These are phyloP conservation scores for Xylariaceae sp. DNA, from an alignment of 2,329 filamentous ascomycete genomes.

Conservation along the genomic window DNA sequence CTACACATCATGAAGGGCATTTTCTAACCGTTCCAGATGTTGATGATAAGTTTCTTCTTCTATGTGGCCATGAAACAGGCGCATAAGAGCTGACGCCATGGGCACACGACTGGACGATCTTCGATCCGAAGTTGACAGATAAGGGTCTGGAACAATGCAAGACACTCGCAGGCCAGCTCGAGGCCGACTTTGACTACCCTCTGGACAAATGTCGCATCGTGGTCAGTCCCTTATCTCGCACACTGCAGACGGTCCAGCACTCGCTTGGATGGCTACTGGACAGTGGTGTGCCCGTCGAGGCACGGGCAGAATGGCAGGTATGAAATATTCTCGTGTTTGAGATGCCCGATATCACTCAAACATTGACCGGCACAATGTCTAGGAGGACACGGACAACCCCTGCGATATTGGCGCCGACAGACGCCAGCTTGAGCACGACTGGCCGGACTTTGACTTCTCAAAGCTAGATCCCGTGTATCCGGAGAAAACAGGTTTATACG, in stretches of 20 bases:
- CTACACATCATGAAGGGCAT: neutral
- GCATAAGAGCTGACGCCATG: slow-evolving; percentile 22
- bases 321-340: neutral
- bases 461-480: slow-evolving; percentile 31
- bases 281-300: slow-evolving; percentile 27
- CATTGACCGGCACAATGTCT: slow-evolving; percentile 5
- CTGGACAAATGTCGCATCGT: slow-evolving; percentile 28
- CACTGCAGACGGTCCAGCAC: slow-evolving; percentile 29
- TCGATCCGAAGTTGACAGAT: slow-evolving; percentile 29
- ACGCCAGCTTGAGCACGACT: slow-evolving; percentile 24
- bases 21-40: slow-evolving; percentile 24
- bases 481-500: slow-evolving; percentile 31
- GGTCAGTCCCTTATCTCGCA: slow-evolving; percentile 31
- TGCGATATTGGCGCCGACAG: slow-evolving; percentile 30
- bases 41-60: slow-evolving; percentile 27
- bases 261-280: slow-evolving; percentile 30
- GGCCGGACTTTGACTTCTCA: slow-evolving; percentile 32
- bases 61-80: neutral
- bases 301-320: slow-evolving; percentile 34
- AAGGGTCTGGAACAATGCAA: slow-evolving; percentile 29
- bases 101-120: slow-evolving; percentile 30
- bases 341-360: neutral
- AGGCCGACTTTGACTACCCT: slow-evolving; percentile 21
- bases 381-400: slow-evolving; percentile 32
- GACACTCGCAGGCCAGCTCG: slow-evolving; percentile 25